Conservation (phyloP, 2,329 filamentous ascomycete species). For the Pezicula radicicola region DNA sequence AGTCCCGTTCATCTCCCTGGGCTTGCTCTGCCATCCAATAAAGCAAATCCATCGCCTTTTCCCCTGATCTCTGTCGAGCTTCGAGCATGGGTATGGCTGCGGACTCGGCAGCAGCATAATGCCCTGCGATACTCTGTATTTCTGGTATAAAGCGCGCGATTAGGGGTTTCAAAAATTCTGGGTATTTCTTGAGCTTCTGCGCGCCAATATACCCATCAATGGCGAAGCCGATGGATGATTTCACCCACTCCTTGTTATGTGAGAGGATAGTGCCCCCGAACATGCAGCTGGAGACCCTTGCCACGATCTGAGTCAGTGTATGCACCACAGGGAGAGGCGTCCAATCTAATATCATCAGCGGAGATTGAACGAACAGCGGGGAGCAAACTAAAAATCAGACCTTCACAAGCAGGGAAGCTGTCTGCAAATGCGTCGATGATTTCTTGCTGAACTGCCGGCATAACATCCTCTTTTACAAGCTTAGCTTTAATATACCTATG, state of each 20-base stretch:
- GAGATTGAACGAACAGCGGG: no score
- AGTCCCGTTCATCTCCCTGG: background rate
- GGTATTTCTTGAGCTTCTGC: background rate
- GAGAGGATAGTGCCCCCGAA: slow-evolving; percentile 2
- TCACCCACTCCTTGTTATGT: slow-evolving; percentile 3
- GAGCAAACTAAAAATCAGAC: background rate
- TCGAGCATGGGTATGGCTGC: background rate
- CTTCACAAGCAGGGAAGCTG: background rate
- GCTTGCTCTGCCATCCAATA: background rate
- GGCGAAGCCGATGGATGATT: slow-evolving; percentile 3
- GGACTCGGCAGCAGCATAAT: background rate
- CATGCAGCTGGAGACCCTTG: background rate
- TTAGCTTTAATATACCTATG: background rate
- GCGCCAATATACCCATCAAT: background rate
- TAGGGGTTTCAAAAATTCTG: background rate
- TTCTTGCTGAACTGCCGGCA: background rate
- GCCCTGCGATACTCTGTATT: background rate
- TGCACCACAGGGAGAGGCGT: background rate
- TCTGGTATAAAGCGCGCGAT: background rate
- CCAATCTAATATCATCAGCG: background rate
- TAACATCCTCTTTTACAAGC: background rate
- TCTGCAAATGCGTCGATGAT: background rate
- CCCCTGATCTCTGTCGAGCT: background rate
- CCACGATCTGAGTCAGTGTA: background rate
- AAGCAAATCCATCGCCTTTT: background rate